phyloP scores from a whole-genome alignment of 768 basidiomycete genomes.

The Mycena galericulata region DNA sequence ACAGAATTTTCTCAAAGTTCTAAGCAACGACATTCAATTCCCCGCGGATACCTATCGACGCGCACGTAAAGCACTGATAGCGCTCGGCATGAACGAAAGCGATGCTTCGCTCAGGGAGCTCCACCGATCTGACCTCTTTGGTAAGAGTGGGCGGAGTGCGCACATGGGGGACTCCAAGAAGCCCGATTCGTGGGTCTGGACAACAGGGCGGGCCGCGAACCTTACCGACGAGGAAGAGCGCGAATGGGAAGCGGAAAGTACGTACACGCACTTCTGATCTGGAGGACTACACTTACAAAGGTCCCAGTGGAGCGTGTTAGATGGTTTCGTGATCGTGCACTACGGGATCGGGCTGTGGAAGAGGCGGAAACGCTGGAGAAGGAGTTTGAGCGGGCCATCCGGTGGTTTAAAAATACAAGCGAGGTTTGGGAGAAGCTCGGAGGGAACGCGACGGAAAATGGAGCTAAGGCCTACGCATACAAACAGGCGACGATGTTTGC shows the following conservation, averaged over 20 bases:
- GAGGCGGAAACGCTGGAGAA: constrained; percentile 28
- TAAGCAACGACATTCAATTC: not conserved
- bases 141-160: not conserved
- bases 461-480: constrained; percentile 14
- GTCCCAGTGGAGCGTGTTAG: constrained; percentile 25
- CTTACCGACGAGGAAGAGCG: not conserved
- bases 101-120: not conserved
- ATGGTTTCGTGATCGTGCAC: constrained; percentile 26
- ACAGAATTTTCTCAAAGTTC: not conserved
- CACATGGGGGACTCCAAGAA: no score
- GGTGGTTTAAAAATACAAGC: not conserved
- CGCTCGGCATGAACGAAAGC: not conserved
- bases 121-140: not conserved
- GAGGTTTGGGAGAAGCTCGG: constrained; percentile 1
- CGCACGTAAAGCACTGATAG: not conserved
- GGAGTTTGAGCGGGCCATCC: constrained; percentile 16
- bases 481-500: constrained; percentile 22
- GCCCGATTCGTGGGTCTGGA: constrained; percentile 3
- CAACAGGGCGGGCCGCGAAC: not conserved
- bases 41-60: not conserved
- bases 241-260: not conserved
- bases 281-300: not conserved
- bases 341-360: constrained; percentile 10
- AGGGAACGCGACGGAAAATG: not conserved
- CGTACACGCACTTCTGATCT: not conserved